A percentile compares a stretch with the other conserved stretches of the same genome.
These are phyloP conservation scores for Cadophora sp. DNA, from an alignment of 2,329 filamentous ascomycete species.

Conservation along the genomic window DNA sequence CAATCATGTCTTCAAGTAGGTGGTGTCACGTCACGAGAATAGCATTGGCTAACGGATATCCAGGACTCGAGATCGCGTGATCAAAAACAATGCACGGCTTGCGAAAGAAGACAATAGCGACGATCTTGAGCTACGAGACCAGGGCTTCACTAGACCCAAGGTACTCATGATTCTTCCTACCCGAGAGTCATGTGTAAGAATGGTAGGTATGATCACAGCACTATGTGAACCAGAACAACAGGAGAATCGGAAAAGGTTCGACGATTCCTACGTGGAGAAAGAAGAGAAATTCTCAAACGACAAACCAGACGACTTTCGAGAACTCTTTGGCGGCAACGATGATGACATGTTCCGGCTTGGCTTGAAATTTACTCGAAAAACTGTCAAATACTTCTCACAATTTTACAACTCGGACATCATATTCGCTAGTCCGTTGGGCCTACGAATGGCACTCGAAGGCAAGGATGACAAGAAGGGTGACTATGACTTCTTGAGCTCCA, in stretches of 20 bases:
- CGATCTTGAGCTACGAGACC: conserved; percentile 82
- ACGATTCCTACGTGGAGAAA: conserved; percentile 78
- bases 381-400: conserved; percentile 90
- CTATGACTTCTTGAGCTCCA: conserved; percentile 90
- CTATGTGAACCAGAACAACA: conserved; percentile 87
- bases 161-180: conserved; percentile 91
- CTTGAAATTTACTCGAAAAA: conserved; percentile 97
- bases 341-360: conserved; percentile 97
- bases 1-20: conserved; percentile 89
- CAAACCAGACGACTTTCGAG: conserved; percentile 85
- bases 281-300: conserved; percentile 73
- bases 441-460: conserved; percentile 89
- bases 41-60: conserved; percentile 28
- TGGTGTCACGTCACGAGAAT: conserved; percentile 11
- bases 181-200: conserved; percentile 80
- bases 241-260: conserved; percentile 92
- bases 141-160: conserved; percentile 95
- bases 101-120: conserved; percentile 67
- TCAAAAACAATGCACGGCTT: conserved; percentile 89
- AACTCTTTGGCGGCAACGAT: conserved; percentile 92
- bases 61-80: conserved; percentile 83
- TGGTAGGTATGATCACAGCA: conserved; percentile 77
- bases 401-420: conserved; percentile 98
- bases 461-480: conserved; percentile 72
- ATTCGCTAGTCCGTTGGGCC: conserved; percentile 85